Evolutionary conservation across 2,329 filamentous ascomycete species (phyloP), one percentile per base, ranked within the genome.

Genomic region (Neonectria coccinea): DNA sequence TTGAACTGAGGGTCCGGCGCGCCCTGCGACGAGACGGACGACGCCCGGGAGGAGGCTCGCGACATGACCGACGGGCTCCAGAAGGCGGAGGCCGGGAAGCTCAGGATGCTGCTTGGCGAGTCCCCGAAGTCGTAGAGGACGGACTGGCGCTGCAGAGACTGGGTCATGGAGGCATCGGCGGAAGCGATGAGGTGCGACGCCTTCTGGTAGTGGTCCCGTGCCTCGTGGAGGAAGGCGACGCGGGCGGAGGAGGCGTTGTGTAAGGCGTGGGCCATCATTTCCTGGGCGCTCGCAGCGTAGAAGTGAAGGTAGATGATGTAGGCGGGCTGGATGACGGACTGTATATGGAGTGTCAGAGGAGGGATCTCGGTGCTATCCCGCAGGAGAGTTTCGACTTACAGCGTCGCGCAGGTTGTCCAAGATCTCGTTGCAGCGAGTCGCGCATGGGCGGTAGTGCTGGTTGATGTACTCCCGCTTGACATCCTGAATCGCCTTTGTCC

Each of bases 251-350:
- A 84, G 2, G 79, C 80, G 11, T 80, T 76, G 16, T 81, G 80
- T 8, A 87, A 77, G 39, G 81, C 79, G 29, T 82, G 81, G 1
- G 85, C 85, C 68, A 86, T 85, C 79, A 85, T 84, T 70, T 89
- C 87, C 45, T 87, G 80, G 14, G 86, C 84, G n/a, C 81, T 84
- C 20, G 87, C 87, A n/a, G 86, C 86, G 66, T 88, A 89, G 73
- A 89, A 88, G 73, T 87, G 83, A 6, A 89, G 80, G 65, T 87
- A 88, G 67, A 89, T 85, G 36, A 88, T 78, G 70, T 88, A 84
- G 7, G 85, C 78, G 2, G 85, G 84, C 71, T 88, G 84, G 20
- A 85, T 77, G 27, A 79, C 73, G 12, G 79, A 78, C 75, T 76
- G 50, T 11, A 22, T 25, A 9, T 18, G 29, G 48, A 41, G 51